These are phyloP conservation scores for Ganoderma sinense DNA, from an alignment of 1,284 basidiomycete species.

Conservation along the genomic window DNA sequence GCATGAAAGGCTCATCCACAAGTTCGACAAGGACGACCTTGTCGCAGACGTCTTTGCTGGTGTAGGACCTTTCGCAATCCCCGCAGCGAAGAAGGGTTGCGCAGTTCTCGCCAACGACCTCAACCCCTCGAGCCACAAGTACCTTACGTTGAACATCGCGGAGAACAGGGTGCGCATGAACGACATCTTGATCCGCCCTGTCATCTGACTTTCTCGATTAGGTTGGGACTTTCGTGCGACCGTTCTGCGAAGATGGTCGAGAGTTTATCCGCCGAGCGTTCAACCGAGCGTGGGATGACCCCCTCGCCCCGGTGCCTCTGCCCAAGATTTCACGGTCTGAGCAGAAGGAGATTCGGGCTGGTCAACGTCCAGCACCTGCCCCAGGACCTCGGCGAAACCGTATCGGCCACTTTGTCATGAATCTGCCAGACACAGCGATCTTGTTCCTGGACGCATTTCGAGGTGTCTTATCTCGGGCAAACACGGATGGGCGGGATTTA, in stretches of 20 bases:
- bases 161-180: conserved; percentile 73
- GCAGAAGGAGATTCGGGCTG: conserved; percentile 42
- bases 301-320: conserved; percentile 65
- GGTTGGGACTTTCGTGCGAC: conserved; percentile 74
- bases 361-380: conserved; percentile 20
- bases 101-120: conserved; percentile 93
- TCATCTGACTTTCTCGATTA: conserved; percentile 39
- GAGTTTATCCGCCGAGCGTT: conserved; percentile 78
- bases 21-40: conserved; percentile 76
- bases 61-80: conserved; percentile 96
- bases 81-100: conserved; percentile 90
- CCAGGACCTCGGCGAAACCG: conserved; percentile 51
- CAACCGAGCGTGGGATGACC: conserved; percentile 60
- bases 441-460: conserved; percentile 90
- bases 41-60: conserved; percentile 97
- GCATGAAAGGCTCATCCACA: conserved; percentile 83
- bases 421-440: conserved; percentile 93
- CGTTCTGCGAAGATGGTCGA: conserved; percentile 85
- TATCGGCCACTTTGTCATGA: conserved; percentile 95
- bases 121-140: conserved; percentile 89
- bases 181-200: not conserved
- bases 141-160: conserved; percentile 76
- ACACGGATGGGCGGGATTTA: conserved; percentile 44
- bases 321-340: conserved; percentile 55
- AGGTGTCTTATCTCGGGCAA: conserved; percentile 64